phyloP scores from a whole-genome alignment of 257 asterid species.

The Linaria vulgaris region DNA sequence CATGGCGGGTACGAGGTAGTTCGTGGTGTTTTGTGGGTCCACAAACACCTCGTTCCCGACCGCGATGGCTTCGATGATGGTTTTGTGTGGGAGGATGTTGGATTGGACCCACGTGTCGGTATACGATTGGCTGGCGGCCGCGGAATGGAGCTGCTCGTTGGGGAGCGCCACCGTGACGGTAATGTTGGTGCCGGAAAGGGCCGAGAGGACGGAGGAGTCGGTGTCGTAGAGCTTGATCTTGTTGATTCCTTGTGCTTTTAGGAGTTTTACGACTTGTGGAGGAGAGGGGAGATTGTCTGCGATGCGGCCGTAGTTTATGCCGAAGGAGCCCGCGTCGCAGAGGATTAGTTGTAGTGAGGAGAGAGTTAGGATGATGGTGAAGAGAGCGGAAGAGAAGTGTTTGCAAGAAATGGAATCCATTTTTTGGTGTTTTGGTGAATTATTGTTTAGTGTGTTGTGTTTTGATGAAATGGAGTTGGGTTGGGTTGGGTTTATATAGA shows the following conservation, averaged over 20 bases:
- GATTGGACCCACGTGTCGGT: constrained; percentile 78
- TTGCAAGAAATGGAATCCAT: too few relatives aligned
- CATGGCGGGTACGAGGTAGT: constrained; percentile 83
- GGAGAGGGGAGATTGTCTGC: constrained; percentile 82
- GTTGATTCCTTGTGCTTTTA: constrained; percentile 53
- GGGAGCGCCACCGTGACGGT: constrained; percentile 72
- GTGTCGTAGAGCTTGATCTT: constrained; percentile 68
- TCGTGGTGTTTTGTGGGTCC: constrained; percentile 55
- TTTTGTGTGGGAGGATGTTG: constrained; percentile 48
- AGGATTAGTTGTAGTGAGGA: constrained; percentile 5
- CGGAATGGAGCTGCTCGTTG: constrained; percentile 70
- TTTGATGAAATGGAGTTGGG: not conserved
- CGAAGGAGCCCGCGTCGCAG: constrained; percentile 51
- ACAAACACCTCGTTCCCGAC: constrained; percentile 88
- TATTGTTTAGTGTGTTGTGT: constrained; percentile 19
- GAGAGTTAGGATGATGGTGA: constrained; percentile 1
- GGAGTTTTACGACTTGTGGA: constrained; percentile 63
- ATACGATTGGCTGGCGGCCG: constrained; percentile 52
- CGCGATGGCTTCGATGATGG: constrained; percentile 66
- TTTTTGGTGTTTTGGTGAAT: not conserved
- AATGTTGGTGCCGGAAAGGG: constrained; percentile 68
- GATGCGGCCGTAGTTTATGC: constrained; percentile 84
- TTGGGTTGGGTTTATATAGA: constrained; percentile 8
- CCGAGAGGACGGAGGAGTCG: constrained; percentile 65
- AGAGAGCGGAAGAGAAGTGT: not conserved